Base-by-base conservation (phyloP, 352 stramenopile genomes). In the Pythium plurisporium region DNA sequence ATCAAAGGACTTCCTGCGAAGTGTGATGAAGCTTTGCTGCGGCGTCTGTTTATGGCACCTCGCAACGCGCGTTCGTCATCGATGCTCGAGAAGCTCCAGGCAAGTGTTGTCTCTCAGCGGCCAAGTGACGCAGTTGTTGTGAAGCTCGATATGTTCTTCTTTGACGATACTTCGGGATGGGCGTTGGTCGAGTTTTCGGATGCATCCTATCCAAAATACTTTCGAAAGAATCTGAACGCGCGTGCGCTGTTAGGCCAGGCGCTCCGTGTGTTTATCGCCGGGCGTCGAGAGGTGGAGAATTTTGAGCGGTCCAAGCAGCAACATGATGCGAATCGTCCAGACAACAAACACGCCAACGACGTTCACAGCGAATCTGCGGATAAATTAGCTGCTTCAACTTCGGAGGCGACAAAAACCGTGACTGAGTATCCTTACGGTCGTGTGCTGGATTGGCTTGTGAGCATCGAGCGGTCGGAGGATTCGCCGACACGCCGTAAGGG, bases 361-460 rank as follows among this genome's bases (percentile, higher is more conserved):
- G 11, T n/a, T n/a, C n/a, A 40, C 5, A 31, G 19, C 34, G 23
- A 9, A 22, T 17, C 27, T 17, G 27, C 11, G 9, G 44, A 15
- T 20, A 23, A n/a, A 14, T 10, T n/a, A 5, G 19, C 29, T 4
- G 3, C 26, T 7, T 6, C 43, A 2, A 49, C 43, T 11, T 22
- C 26, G 23, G 20, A 42, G 22, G 5, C 5, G 19, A 20, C 23
- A 22, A 29, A 27, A 2, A 5, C 47, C 4, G 44, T 36, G 36
- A 20, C 69, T n/a, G n/a, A n/a, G 38, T 91, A 84, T 17, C 36
- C 56, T n/a, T 64, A 51, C 47, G 85, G 85, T 4, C 77, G 80
- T 10, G 77, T 82, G 50, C 62, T 95, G 6, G 78, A 92, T 42
- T 95, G 85, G 85, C 61, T 88, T 8, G 77, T 92, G 14, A 77